Conservation (phyloP, 805 yeast species). For the Myxozyma udenii region DNA sequence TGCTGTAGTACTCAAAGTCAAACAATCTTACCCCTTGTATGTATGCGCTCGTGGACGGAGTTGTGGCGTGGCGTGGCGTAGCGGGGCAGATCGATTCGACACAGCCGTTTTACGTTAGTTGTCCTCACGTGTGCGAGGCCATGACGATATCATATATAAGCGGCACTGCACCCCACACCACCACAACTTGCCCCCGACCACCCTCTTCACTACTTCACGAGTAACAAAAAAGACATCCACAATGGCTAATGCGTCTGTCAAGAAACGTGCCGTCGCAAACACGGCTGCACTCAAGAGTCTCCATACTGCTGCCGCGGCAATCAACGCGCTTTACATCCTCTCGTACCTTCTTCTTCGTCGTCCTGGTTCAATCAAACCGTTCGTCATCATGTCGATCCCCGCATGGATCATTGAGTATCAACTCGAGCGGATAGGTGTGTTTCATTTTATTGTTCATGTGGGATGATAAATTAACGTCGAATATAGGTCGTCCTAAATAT, state of each 20-base stretch:
- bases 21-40: no score
- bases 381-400: conserved; percentile 45
- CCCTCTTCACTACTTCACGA: no score
- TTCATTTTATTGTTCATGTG: background rate
- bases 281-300: conserved; percentile 36
- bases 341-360: conserved; percentile 44
- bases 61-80: no score
- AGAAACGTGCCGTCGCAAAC: conserved; percentile 42
- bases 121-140: no score
- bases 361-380: conserved; percentile 48
- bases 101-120: no score
- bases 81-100: no score
- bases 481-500: conserved; percentile 52
- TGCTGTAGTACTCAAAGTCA: background rate
- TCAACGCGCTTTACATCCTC: conserved; percentile 45
- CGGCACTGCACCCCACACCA: no score
- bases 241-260: conserved; percentile 48
- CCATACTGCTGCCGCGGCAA: conserved; percentile 39
- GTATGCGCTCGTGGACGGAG: no score
- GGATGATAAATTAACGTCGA: background rate
- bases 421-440: conserved; percentile 50
- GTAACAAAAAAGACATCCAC: no score
- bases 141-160: no score
- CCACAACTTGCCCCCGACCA: no score
- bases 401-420: conserved; percentile 47